A percentile compares a stretch with the other conserved stretches of the same genome.
Conservation (phyloP, 306 rosid species). For the Rosa rugosa region DNA sequence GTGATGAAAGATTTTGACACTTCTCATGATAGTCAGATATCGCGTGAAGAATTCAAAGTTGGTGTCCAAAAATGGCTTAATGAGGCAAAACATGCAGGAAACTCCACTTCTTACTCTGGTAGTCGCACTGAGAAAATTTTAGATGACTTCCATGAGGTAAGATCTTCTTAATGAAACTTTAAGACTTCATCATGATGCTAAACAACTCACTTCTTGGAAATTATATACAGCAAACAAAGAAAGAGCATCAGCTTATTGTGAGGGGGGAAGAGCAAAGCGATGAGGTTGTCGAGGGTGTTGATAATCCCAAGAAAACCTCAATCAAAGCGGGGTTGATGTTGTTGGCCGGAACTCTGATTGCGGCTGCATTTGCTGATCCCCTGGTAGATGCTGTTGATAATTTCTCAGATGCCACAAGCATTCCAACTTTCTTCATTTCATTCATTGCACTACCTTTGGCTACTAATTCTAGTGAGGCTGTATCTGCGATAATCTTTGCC, state of each 20-base stretch:
- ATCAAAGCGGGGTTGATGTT: conserved; percentile 65
- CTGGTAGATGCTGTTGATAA: conserved; percentile 88
- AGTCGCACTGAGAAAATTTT: conserved; percentile 42
- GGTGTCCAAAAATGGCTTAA: conserved; percentile 72
- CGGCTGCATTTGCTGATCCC: conserved; percentile 92
- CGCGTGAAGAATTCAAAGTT: conserved; percentile 36
- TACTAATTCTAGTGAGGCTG: conserved; percentile 86
- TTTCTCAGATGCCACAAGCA: conserved; percentile 81
- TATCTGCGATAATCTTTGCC: conserved; percentile 79
- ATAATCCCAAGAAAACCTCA: conserved; percentile 36
- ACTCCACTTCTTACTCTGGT: conserved; percentile 45
- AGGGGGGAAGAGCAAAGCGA: conserved; percentile 47
- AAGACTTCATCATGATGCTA: not conserved
- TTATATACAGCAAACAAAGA: conserved; percentile 60
- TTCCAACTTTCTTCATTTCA: conserved; percentile 97
- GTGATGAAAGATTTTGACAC: conserved; percentile 72
- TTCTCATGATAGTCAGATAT: conserved; percentile 27
- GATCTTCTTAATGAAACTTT: conserved; percentile 15
- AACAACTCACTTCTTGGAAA: not conserved
- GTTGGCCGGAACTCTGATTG: conserved; percentile 68
- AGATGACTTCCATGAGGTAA: conserved; percentile 49
- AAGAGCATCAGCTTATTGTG: conserved; percentile 60
- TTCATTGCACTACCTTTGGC: conserved; percentile 87
- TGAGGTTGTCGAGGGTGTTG: conserved; percentile 46
- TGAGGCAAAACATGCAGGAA: conserved; percentile 32